phyloP scores from a whole-genome alignment of 1,284 basidiomycete genomes.

The Mycosarcoma mackinlayi region DNA sequence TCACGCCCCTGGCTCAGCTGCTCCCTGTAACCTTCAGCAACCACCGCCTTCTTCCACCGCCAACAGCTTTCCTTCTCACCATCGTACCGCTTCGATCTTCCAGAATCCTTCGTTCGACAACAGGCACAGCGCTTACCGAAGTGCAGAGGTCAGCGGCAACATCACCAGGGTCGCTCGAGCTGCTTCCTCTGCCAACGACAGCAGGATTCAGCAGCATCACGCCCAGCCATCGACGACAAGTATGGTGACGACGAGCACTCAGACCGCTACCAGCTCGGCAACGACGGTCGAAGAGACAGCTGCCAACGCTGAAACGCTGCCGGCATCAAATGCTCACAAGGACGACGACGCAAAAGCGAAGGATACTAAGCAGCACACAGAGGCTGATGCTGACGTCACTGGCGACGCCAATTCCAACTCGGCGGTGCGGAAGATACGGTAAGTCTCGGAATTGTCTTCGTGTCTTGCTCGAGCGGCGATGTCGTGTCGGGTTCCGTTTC shows the following conservation, averaged over 20 bases:
- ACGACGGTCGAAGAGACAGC: constrained; percentile 25
- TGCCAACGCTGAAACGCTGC: not conserved
- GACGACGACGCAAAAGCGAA: not conserved
- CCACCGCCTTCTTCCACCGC: constrained; percentile 20
- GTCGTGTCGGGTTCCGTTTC: not conserved
- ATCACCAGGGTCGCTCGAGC: not conserved
- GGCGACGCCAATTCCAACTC: constrained; percentile 8
- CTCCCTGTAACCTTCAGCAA: constrained; percentile 23
- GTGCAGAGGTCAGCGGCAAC: constrained; percentile 9
- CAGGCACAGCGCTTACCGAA: constrained; percentile 14
- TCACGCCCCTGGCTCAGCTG: constrained; percentile 24
- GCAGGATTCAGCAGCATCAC: not conserved
- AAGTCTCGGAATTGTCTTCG: constrained; percentile 4
- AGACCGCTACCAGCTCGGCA: constrained; percentile 18
- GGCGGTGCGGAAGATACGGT: constrained; percentile 39
- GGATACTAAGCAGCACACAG: not conserved
- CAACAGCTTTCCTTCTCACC: not conserved
- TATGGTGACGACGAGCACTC: constrained; percentile 11
- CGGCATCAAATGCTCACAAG: constrained; percentile 1
- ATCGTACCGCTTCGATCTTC: constrained; percentile 7
- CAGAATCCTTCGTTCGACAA: constrained; percentile 23
- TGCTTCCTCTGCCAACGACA: not conserved
- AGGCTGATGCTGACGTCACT: not conserved
- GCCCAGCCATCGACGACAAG: constrained; percentile 6
- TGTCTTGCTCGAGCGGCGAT: not conserved